Conservation (phyloP, 2,329 filamentous ascomycete species). For the Parastagonospora nodorum region DNA sequence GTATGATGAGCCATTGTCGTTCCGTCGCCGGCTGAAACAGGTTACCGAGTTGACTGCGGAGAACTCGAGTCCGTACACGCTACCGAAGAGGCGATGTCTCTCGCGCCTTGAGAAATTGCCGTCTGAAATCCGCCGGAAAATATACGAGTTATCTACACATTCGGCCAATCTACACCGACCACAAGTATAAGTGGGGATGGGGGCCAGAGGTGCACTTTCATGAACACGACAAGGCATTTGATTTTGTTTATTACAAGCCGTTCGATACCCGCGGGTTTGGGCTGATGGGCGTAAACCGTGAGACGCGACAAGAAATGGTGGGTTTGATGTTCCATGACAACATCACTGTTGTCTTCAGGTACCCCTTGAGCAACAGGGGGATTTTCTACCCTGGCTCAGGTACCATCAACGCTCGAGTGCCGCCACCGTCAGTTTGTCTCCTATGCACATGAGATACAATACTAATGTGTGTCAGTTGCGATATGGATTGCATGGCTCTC, state of each 20-base stretch:
- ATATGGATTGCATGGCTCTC: too few relatives aligned
- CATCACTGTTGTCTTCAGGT: background rate
- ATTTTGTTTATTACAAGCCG: too few relatives aligned
- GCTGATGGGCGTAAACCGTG: background rate
- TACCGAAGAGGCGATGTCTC: background rate
- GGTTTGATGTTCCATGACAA: background rate
- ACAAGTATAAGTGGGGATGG: background rate
- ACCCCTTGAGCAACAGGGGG: background rate
- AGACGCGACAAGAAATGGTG: background rate
- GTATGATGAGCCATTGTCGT: background rate
- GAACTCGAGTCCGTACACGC: background rate
- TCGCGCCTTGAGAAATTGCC: background rate
- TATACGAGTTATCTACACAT: background rate
- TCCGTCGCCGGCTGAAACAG: background rate
- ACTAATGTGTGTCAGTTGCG: too few relatives aligned
- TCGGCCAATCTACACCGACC: background rate
- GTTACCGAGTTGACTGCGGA: background rate
- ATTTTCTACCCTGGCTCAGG: too few relatives aligned
- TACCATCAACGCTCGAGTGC: too few relatives aligned
- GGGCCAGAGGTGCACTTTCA: too few relatives aligned
- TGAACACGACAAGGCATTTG: too few relatives aligned
- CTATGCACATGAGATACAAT: too few relatives aligned
- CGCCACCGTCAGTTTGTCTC: too few relatives aligned
- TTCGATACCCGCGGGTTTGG: too few relatives aligned
- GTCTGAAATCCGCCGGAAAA: background rate